Conservation (phyloP, 805 yeast species). For the Wickerhamiella occidentalis region DNA sequence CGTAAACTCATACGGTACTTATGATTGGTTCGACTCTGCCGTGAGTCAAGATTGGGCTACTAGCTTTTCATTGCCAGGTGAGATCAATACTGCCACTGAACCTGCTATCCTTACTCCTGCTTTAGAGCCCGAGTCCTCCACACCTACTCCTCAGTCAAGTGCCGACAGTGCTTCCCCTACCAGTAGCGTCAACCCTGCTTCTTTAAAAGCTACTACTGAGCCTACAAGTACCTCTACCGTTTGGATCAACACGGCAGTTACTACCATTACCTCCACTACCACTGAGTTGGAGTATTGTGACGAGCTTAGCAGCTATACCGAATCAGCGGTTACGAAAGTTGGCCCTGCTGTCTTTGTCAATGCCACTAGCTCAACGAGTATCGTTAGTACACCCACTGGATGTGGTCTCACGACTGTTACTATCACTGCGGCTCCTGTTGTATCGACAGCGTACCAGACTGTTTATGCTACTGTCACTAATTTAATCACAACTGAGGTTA, state of each 20-base stretch:
- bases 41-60: background rate
- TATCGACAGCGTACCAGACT: background rate
- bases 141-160: background rate
- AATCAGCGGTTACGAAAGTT: no score
- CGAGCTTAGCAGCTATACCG: no score
- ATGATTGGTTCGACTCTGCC: constrained; percentile 8
- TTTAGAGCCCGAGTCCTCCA: no score
- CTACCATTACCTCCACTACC: background rate
- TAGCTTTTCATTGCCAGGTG: background rate
- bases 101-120: background rate
- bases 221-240: no score
- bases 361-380: no score
- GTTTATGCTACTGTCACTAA: background rate
- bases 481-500: background rate
- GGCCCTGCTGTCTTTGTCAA: no score
- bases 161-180: no score
- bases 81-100: background rate
- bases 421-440: background rate
- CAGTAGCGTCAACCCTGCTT: no score
- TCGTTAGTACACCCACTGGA: no score
- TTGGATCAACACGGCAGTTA: no score
- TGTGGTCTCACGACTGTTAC: background rate
- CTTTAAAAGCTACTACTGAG: no score
- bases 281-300: background rate
- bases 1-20: background rate